These are phyloP conservation scores for Teratosphaeria pseudoeucalypti DNA, from an alignment of 2,329 filamentous ascomycete genomes.

Conservation along the genomic window DNA sequence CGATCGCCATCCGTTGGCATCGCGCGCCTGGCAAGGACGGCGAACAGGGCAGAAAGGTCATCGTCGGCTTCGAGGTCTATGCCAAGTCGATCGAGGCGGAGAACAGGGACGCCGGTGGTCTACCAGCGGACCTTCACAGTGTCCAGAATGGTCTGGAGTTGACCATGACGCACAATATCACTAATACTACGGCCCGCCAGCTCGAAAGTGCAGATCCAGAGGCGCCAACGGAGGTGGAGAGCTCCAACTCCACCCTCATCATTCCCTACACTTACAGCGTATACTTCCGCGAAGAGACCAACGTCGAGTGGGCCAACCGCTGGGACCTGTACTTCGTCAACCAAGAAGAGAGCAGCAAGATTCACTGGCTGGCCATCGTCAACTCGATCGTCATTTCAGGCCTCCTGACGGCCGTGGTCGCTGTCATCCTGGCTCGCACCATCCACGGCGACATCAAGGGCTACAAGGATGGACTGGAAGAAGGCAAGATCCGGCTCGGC, in stretches of 20 bases:
- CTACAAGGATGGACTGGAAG: constrained; percentile 58
- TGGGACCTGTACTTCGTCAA: constrained; percentile 90
- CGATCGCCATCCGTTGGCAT: constrained; percentile 70
- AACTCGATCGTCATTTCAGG: constrained; percentile 79
- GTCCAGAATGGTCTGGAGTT: constrained; percentile 58
- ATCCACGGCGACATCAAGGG: constrained; percentile 69
- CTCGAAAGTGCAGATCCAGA: constrained; percentile 53
- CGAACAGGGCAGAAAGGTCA: constrained; percentile 61
- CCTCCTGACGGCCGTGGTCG: constrained; percentile 65
- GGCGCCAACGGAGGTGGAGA: constrained; percentile 42
- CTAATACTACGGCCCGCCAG: constrained; percentile 36
- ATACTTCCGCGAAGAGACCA: constrained; percentile 75
- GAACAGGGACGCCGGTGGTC: constrained; percentile 53
- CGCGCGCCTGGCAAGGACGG: constrained; percentile 59
- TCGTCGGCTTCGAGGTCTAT: constrained; percentile 85
- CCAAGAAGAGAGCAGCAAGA: constrained; percentile 68
- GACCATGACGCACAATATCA: constrained; percentile 53
- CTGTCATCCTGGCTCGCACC: constrained; percentile 71
- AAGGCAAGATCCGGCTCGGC: constrained; percentile 47
- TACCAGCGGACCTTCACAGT: constrained; percentile 56
- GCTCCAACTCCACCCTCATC: constrained; percentile 55
- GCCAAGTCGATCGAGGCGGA: constrained; percentile 65
- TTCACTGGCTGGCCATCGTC: constrained; percentile 81
- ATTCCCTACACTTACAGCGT: constrained; percentile 85
- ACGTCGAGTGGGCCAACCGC: constrained; percentile 69